Evolutionary conservation across 2,329 filamentous ascomycete species (phyloP).

Genomic region (Epichloe brachyelytri): DNA sequence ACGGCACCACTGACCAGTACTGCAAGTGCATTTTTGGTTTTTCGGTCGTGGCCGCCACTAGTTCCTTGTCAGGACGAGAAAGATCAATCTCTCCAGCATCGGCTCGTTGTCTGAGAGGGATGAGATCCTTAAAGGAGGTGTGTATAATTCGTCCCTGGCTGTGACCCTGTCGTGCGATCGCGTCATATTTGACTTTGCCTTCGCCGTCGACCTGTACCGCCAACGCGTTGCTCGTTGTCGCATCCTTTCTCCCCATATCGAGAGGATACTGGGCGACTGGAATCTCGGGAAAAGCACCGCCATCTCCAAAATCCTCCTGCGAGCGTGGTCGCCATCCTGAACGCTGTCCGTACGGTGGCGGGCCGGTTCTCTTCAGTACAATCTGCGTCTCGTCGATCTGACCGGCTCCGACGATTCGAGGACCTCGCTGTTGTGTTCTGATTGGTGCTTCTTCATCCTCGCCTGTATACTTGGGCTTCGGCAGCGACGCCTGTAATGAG

Average conservation of each 20-base stretch:
- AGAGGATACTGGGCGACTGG: slow-evolving; percentile 90
- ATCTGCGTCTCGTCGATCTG: slow-evolving; percentile 78
- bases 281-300: slow-evolving; percentile 90
- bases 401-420: slow-evolving; percentile 66
- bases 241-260: slow-evolving; percentile 78
- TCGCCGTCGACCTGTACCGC: slow-evolving; percentile 84
- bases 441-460: slow-evolving; percentile 71
- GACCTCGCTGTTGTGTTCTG: slow-evolving; percentile 62
- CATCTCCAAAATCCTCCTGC: slow-evolving; percentile 89
- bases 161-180: slow-evolving; percentile 84
- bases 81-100: slow-evolving; percentile 86
- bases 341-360: slow-evolving; percentile 78
- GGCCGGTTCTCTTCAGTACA: slow-evolving; percentile 69
- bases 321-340: slow-evolving; percentile 80
- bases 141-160: slow-evolving; percentile 75
- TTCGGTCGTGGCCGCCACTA: slow-evolving; percentile 73
- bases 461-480: slow-evolving; percentile 81
- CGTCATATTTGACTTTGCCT: slow-evolving; percentile 92
- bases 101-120: slow-evolving; percentile 82
- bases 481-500: slow-evolving; percentile 67
- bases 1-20: slow-evolving; percentile 74
- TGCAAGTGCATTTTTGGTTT: slow-evolving; percentile 76
- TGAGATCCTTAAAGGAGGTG: slow-evolving; percentile 91
- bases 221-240: slow-evolving; percentile 68
- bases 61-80: slow-evolving; percentile 70